A percentile compares a stretch with the other conserved stretches of the same genome.
These are phyloP conservation scores for Penicillium sp. DNA, from an alignment of 2,329 filamentous ascomycete species.

Conservation along the genomic window DNA sequence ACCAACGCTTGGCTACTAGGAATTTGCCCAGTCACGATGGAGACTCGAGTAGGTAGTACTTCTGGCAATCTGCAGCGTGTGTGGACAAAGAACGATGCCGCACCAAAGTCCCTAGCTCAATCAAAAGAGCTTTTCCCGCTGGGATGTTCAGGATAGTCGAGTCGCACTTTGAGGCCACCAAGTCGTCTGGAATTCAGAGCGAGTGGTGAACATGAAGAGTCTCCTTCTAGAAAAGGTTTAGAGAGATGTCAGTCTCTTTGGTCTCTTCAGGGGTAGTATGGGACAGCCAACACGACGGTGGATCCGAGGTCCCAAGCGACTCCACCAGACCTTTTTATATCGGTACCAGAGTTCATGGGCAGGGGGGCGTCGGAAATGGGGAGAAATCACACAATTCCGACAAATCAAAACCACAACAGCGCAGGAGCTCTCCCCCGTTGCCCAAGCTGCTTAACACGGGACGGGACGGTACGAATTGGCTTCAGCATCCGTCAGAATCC, in stretches of 20 bases:
- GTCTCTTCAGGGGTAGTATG: not conserved
- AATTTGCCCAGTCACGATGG: not conserved
- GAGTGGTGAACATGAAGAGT: not conserved
- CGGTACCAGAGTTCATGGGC: constrained; percentile 8
- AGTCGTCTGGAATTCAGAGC: not conserved
- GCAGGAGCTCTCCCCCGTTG: not conserved
- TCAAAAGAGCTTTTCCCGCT: not conserved
- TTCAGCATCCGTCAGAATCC: constrained; percentile 1
- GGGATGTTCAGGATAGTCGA: no score
- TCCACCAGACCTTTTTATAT: constrained; percentile 7
- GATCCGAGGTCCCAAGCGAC: not conserved
- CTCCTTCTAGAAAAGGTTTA: constrained; percentile 1
- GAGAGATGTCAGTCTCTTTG: not conserved
- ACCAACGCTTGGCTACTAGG: not conserved
- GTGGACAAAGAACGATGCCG: not conserved
- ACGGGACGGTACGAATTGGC: constrained; percentile 16
- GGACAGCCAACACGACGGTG: not conserved
- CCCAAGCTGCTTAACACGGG: not conserved
- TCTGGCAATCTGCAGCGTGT: not conserved
- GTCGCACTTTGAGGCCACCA: not conserved
- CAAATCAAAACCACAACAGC: constrained; percentile 9
- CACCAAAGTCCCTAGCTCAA: not conserved
- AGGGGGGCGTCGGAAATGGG: constrained; percentile 6
- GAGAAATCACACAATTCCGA: constrained; percentile 4
- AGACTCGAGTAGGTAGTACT: not conserved